Evolutionary conservation across 495 filamentous ascomycete genomes (phyloP), one percentile per base, ranked within the genome.

Genomic region (Pyronema omphalodes): DNA sequence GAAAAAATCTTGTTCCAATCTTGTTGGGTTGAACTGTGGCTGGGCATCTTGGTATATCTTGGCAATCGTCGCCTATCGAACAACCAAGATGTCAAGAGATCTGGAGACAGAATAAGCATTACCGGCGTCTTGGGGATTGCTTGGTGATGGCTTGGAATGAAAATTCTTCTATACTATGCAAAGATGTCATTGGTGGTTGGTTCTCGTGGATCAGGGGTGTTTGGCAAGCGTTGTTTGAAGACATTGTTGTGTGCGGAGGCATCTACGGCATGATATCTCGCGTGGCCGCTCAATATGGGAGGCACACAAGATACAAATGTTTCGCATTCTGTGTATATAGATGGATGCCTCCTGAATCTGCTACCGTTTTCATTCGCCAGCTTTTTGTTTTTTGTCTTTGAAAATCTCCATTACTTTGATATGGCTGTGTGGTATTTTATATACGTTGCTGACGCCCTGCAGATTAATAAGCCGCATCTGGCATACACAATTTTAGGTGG

Each of bases 401-500:
- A 35, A 51, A 33, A 35, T 51, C 12, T 9, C 34, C 23, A 5
- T 29, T 29, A 29, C 12, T 47, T 51, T n/a, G n/a, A 51, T 9
- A n/a, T 37, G 48, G 19, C 11, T 29, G 44, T 15, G 12, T 47
- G 12, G 14, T 1, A 34, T n/a, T 35, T 51, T 33, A n/a, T 35
- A 9, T n/a, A 14, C 17, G 50, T 52, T 54, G 37, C 52, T 54
- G 52, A 54, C 41, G 18, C 14, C 29, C 41, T 54, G 43, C 53
- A 66, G 63, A 79, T 96, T 72, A 94, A 93, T 66, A 83, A 82
- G 74, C 86, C 93, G 56, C 93, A 99, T 74, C 67, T 94, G 84
- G 93, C 93, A 43, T 99, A 99, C 68, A 86, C 93, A 71, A 95
- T 99, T 69, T 73, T 99, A 39, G 93, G 93, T 58, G 93, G 91